phyloP scores from a whole-genome alignment of 108 stramenopile species.

The Nitzschia palea region DNA sequence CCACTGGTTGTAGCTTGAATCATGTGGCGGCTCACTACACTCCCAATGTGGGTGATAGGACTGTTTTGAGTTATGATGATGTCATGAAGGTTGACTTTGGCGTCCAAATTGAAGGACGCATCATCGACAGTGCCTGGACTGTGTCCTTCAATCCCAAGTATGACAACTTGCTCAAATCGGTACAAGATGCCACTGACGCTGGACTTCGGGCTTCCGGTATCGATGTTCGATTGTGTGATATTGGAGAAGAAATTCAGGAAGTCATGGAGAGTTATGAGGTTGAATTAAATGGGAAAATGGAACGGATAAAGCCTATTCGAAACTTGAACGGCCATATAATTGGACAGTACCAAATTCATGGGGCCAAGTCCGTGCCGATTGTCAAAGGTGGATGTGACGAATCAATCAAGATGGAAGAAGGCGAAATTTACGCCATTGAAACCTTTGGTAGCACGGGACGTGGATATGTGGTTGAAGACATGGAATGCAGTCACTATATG shows the following conservation, averaged over 20 bases:
- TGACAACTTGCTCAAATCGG: constrained; percentile 92
- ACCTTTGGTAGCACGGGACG: constrained; percentile 97
- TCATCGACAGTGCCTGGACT: constrained; percentile 99
- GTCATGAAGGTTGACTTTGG: constrained; percentile 99
- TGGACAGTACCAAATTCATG: constrained; percentile 97
- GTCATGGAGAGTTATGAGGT: constrained; percentile 99
- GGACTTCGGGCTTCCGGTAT: constrained; percentile 94
- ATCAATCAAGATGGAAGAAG: constrained; percentile 97
- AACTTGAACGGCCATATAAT: constrained; percentile 99
- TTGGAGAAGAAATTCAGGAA: constrained; percentile 95
- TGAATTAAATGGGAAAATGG: constrained; percentile 89
- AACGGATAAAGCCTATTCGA: constrained; percentile 93
- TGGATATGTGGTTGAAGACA: constrained; percentile 95
- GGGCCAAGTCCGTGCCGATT: constrained; percentile 96
- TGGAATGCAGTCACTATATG: constrained; percentile 99
- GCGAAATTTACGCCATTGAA: constrained; percentile 98
- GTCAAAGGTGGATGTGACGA: constrained; percentile 92
- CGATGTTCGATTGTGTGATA: constrained; percentile 95
- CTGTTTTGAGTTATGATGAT: constrained; percentile 88
- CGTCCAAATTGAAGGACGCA: constrained; percentile 97
- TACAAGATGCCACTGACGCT: constrained; percentile 92
- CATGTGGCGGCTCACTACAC: constrained; percentile 99
- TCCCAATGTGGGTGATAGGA: constrained; percentile 95
- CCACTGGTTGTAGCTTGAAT: constrained; percentile 97
- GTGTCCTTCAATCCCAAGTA: constrained; percentile 94